These are phyloP conservation scores for Lactifluus pinguis DNA, from an alignment of 768 basidiomycete species.

Conservation along the genomic window DNA sequence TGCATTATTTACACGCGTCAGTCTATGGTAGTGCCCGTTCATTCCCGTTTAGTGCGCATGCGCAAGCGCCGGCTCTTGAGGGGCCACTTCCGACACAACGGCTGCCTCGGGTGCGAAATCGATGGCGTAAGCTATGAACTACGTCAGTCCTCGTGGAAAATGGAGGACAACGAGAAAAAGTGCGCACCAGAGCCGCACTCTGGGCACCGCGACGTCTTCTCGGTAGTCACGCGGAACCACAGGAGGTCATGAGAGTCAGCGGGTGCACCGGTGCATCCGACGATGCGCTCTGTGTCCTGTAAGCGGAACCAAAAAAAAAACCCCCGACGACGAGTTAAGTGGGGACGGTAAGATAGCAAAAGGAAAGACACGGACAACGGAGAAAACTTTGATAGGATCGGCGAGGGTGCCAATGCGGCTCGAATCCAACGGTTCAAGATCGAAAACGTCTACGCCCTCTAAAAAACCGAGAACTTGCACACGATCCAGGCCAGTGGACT, in stretches of 20 bases:
- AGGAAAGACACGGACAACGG: constrained; percentile 51
- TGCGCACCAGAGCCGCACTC: constrained; percentile 91
- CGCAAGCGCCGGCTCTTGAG: constrained; percentile 15
- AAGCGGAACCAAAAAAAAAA: constrained; percentile 5
- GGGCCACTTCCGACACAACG: constrained; percentile 14
- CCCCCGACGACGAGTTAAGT: background rate
- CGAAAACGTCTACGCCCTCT: constrained; percentile 85
- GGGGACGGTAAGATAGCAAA: background rate
- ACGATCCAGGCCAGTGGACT: constrained; percentile 95
- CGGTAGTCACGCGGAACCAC: constrained; percentile 66
- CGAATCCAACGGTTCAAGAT: constrained; percentile 74
- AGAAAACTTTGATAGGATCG: constrained; percentile 81
- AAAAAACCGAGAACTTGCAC: constrained; percentile 85
- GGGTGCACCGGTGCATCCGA: constrained; percentile 93
- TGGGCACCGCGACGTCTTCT: constrained; percentile 70
- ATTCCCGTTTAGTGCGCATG: constrained; percentile 4
- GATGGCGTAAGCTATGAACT: constrained; percentile 53
- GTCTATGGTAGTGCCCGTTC: constrained; percentile 3
- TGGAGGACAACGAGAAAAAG: background rate
- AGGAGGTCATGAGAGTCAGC: constrained; percentile 91
- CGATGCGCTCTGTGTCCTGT: constrained; percentile 71
- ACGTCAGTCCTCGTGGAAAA: background rate
- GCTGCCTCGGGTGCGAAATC: constrained; percentile 29
- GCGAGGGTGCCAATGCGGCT: constrained; percentile 80
- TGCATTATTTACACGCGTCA: constrained; percentile 7